phyloP scores from a whole-genome alignment of 805 yeast species.

The Hemisphaericaspora nanyangensis region DNA sequence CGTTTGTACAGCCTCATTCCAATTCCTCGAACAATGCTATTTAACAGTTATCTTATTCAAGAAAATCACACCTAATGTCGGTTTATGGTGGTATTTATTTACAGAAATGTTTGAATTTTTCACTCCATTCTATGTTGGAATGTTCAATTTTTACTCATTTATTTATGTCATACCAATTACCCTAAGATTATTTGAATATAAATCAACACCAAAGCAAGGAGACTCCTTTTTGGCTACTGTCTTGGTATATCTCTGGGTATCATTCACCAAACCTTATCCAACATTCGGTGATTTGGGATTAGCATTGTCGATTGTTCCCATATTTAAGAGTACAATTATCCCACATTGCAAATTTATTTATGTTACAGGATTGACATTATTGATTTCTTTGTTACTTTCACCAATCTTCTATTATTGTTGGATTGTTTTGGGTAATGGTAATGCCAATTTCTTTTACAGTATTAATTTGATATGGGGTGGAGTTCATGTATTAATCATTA shows the following conservation, averaged over 20 bases:
- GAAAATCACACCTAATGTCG: conserved; percentile 84
- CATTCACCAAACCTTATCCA: conserved; percentile 82
- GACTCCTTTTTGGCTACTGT: conserved; percentile 58
- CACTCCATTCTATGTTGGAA: conserved; percentile 74
- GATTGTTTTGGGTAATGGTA: conserved; percentile 93
- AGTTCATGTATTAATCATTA: conserved; percentile 61
- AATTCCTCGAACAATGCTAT: conserved; percentile 38
- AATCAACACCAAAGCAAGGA: conserved; percentile 6
- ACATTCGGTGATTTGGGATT: conserved; percentile 70
- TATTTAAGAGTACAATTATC: conserved; percentile 44
- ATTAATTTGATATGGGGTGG: conserved; percentile 77
- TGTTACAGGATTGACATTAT: conserved; percentile 44
- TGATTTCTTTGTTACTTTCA: conserved; percentile 56
- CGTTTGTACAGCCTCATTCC: conserved; percentile 21
- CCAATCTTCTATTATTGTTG: conserved; percentile 92
- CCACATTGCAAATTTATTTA: conserved; percentile 47
- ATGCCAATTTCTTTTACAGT: conserved; percentile 94
- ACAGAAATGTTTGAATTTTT: conserved; percentile 92
- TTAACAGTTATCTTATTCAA: conserved; percentile 55
- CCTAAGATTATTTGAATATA: conserved; percentile 49
- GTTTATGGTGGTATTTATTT: conserved; percentile 98
- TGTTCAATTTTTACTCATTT: conserved; percentile 73
- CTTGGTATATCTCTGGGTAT: conserved; percentile 40
- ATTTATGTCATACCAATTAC: conserved; percentile 73
- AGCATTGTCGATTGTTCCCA: conserved; percentile 33